A percentile compares a stretch with the other conserved stretches of the same genome.
Conservation (phyloP, 2,329 filamentous ascomycete species). For the Diaporthe capsici region DNA sequence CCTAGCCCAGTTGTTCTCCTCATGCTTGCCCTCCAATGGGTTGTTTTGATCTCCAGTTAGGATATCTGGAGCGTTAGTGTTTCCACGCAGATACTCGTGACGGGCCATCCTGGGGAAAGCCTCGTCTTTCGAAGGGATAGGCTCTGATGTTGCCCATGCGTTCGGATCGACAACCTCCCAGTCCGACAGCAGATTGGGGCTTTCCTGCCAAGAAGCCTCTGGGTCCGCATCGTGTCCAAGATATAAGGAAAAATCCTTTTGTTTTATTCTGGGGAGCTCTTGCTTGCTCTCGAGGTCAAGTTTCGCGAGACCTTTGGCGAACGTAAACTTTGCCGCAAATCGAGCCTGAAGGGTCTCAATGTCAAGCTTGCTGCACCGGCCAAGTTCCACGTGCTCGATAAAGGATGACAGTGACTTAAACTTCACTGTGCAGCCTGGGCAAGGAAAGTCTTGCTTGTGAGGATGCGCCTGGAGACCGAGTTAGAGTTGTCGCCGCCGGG, state of each 20-base stretch:
- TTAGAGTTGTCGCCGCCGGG: neutral
- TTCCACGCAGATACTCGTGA: slow-evolving; percentile 43
- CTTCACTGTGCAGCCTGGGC: slow-evolving; percentile 60
- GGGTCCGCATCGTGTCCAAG: slow-evolving; percentile 2
- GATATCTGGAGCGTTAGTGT: slow-evolving; percentile 41
- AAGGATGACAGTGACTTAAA: slow-evolving; percentile 56
- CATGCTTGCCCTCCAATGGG: neutral
- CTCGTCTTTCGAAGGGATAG: neutral
- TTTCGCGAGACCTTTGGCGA: slow-evolving; percentile 50
- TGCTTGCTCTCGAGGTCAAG: slow-evolving; percentile 26
- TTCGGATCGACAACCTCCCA: slow-evolving; percentile 31
- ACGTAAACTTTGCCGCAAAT: slow-evolving; percentile 52
- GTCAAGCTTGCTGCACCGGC: slow-evolving; percentile 55
- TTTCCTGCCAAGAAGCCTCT: neutral
- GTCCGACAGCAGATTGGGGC: slow-evolving; percentile 28
- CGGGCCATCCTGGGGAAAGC: slow-evolving; percentile 12
- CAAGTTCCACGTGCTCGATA: slow-evolving; percentile 61
- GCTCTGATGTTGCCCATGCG: neutral
- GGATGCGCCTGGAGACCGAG: slow-evolving; percentile 53
- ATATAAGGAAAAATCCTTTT: slow-evolving; percentile 34
- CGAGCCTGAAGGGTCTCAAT: slow-evolving; percentile 30
- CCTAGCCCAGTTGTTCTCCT: slow-evolving; percentile 44
- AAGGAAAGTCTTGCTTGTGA: slow-evolving; percentile 57
- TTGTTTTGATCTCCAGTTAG: slow-evolving; percentile 30
- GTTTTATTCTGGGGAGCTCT: neutral